These are phyloP conservation scores for Xylaria intraflava DNA, from an alignment of 495 filamentous ascomycete genomes.

Conservation along the genomic window DNA sequence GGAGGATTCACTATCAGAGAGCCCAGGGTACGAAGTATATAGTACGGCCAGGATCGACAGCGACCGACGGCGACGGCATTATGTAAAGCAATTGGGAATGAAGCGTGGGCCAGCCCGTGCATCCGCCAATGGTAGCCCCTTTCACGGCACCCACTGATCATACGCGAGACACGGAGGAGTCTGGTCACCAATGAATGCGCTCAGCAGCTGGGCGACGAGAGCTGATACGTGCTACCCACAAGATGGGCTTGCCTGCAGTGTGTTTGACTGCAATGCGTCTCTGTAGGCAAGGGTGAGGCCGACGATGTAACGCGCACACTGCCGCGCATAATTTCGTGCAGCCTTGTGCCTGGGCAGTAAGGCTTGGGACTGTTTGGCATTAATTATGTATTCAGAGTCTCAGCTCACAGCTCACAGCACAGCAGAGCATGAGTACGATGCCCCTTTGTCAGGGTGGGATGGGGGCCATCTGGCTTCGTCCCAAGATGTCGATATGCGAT, in stretches of 20 bases:
- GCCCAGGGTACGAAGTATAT: neutral
- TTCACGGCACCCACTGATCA: slow-evolving; percentile 2
- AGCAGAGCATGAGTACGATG: too few relatives aligned
- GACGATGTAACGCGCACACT: slow-evolving; percentile 8
- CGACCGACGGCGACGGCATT: too few relatives aligned
- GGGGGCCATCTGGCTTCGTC: too few relatives aligned
- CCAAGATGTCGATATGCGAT: too few relatives aligned
- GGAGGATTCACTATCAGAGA: neutral
- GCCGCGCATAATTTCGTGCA: slow-evolving; percentile 10
- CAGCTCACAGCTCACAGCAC: too few relatives aligned
- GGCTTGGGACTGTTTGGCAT: slow-evolving; percentile 3
- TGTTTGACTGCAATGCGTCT: slow-evolving; percentile 5
- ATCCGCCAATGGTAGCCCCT: slow-evolving; percentile 5
- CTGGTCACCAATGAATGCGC: slow-evolving; percentile 3
- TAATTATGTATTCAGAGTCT: too few relatives aligned
- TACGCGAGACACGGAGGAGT: slow-evolving; percentile 2
- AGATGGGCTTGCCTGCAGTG: neutral
- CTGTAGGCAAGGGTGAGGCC: neutral
- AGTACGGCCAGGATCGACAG: too few relatives aligned
- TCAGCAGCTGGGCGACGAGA: neutral
- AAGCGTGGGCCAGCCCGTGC: neutral
- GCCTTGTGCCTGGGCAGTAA: slow-evolving; percentile 10
- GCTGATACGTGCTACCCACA: neutral
- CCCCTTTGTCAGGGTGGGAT: too few relatives aligned
- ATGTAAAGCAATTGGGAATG: too few relatives aligned